phyloP scores from a whole-genome alignment of 225 moss, liverwort and hornwort species.

The Pseudisothecium myosuroides region DNA sequence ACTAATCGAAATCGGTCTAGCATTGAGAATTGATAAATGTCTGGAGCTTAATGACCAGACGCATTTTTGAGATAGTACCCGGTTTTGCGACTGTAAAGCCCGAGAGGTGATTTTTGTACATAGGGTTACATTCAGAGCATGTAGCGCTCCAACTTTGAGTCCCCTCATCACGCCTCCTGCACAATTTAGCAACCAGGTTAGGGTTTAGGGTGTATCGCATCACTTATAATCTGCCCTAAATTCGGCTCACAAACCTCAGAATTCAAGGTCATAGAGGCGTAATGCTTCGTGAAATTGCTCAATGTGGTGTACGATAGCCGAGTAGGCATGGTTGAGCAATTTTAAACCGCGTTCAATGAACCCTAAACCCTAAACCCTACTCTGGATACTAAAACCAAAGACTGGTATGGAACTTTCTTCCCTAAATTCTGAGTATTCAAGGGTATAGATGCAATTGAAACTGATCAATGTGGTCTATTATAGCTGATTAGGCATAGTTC shows the following conservation, averaged over 20 bases:
- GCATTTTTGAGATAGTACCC: neutral
- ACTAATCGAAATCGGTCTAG: neutral
- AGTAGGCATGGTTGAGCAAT: neutral
- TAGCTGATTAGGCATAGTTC: neutral
- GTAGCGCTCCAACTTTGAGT: conserved; percentile 13
- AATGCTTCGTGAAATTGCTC: neutral
- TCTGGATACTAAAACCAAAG: neutral
- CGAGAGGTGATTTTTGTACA: neutral
- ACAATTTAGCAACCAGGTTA: neutral
- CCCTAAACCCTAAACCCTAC: neutral
- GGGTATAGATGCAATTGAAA: neutral
- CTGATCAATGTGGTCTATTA: neutral
- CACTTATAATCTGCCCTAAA: neutral
- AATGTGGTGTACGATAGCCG: neutral
- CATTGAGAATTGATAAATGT: neutral
- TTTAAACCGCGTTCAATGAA: neutral
- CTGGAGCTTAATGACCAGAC: neutral
- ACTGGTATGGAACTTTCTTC: neutral
- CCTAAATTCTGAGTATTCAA: neutral
- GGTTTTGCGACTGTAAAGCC: neutral
- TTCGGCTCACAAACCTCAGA: neutral
- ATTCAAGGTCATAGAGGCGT: neutral
- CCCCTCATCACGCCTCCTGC: conserved; percentile 34
- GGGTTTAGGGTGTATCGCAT: neutral
- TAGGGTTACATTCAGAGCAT: conserved; percentile 1